Conservation (phyloP, 768 basidiomycete genomes). For the Phylloporus scabripes region DNA sequence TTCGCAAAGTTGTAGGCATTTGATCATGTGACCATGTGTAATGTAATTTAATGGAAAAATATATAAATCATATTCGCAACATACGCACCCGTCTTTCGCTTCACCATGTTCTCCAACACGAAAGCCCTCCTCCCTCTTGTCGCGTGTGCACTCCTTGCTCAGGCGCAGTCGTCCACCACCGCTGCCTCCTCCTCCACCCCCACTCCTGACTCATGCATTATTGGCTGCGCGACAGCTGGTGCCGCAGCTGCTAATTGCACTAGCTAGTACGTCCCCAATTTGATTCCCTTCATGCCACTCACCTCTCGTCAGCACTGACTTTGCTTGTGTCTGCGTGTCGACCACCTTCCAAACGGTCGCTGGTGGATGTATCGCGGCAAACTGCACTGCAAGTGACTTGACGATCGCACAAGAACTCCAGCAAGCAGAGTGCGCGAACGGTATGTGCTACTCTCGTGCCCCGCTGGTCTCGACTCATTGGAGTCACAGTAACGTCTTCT, state of each 20-base stretch:
- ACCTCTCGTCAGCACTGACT: conserved; percentile 30
- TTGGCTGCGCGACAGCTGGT: conserved; percentile 2
- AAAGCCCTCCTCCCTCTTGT: conserved; percentile 19
- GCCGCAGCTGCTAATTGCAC: neutral
- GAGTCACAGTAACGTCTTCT: neutral
- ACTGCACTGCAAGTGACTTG: conserved; percentile 31
- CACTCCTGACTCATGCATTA: conserved; percentile 7
- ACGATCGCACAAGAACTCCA: conserved; percentile 31
- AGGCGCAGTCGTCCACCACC: conserved; percentile 14
- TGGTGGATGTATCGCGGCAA: conserved; percentile 28
- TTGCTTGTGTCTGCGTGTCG: conserved; percentile 38
- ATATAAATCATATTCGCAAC: neutral
- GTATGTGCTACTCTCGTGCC: conserved; percentile 4
- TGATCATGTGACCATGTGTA: neutral
- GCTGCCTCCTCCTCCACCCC: neutral
- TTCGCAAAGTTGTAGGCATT: too few species aligned
- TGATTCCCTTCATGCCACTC: neutral
- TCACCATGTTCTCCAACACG: conserved; percentile 14
- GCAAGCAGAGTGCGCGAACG: conserved; percentile 25
- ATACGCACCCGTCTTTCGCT: neutral
- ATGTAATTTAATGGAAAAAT: neutral
- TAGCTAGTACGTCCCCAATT: conserved; percentile 10
- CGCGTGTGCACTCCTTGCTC: conserved; percentile 14
- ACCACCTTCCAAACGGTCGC: conserved; percentile 33
- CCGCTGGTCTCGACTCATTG: neutral